These are phyloP conservation scores for Funneliformis mosseae DNA, from an alignment of 192 early-diverging fungal genomes.

Conservation along the genomic window DNA sequence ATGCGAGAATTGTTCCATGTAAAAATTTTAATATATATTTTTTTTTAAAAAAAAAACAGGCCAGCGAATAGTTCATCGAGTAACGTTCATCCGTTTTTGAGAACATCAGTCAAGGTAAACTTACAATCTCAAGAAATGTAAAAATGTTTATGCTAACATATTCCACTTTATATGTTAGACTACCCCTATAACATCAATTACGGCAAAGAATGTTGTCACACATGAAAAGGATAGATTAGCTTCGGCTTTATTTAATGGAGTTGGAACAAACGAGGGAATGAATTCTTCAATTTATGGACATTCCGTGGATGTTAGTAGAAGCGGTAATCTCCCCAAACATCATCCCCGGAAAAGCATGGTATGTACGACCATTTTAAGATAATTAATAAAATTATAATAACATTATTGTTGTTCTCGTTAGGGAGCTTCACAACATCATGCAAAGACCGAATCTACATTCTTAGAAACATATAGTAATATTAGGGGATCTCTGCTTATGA, in stretches of 20 bases:
- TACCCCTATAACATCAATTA: not conserved
- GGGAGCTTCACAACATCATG: not conserved
- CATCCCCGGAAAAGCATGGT: not conserved
- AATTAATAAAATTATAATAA: not conserved
- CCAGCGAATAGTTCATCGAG: not conserved
- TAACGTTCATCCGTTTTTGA: not conserved
- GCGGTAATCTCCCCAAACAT: not conserved
- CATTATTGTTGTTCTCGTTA: not conserved
- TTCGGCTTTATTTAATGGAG: conserved; percentile 28
- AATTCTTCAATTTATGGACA: not conserved
- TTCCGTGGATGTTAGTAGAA: not conserved
- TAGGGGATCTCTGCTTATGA: not conserved
- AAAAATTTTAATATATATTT: not conserved
- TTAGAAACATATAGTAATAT: not conserved
- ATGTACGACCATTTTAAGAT: not conserved
- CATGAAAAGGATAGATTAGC: conserved; percentile 18
- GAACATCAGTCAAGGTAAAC: conserved; percentile 3
- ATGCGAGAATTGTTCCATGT: not conserved
- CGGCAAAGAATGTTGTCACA: not conserved
- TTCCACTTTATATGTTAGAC: conserved; percentile 1
- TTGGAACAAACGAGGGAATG: not conserved
- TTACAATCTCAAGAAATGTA: not conserved
- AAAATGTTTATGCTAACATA: not conserved
- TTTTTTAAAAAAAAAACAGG: not conserved
- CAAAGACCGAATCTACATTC: not conserved